phyloP scores from a whole-genome alignment of 1,284 basidiomycete species.

The Heterobasidion irregulare region DNA sequence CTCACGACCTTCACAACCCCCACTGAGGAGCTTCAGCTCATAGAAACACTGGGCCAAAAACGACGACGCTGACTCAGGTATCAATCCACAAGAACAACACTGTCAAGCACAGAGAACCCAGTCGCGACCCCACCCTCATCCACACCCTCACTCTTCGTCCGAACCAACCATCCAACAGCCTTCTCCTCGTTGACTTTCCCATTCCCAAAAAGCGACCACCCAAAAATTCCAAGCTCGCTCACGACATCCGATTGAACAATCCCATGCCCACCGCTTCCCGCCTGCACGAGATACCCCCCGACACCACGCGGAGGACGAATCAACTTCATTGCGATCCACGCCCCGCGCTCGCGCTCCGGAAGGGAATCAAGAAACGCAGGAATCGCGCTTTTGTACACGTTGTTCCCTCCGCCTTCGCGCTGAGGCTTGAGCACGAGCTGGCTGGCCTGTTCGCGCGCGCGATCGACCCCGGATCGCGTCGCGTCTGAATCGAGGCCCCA shows the following conservation, averaged over 20 bases:
- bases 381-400: constrained; percentile 85
- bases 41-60: too few relatives aligned
- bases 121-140: constrained; percentile 95
- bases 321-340: constrained; percentile 93
- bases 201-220: constrained; percentile 73
- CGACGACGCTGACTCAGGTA: too few relatives aligned
- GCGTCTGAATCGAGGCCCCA: constrained; percentile 59
- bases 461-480: constrained; percentile 17
- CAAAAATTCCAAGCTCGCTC: constrained; percentile 90
- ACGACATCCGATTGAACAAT: constrained; percentile 63
- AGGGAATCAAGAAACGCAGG: constrained; percentile 67
- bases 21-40: too few relatives aligned
- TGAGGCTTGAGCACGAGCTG: constrained; percentile 91
- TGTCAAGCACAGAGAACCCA: constrained; percentile 85
- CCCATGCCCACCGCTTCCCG: constrained; percentile 26
- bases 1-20: too few relatives aligned
- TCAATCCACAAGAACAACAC: constrained; percentile 60
- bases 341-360: constrained; percentile 47
- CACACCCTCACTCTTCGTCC: constrained; percentile 89
- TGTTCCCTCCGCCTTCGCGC: constrained; percentile 95
- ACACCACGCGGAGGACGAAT: constrained; percentile 69
- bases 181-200: constrained; percentile 37
- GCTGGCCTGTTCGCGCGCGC: constrained; percentile 40
- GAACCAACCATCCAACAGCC: constrained; percentile 78
- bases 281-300: constrained; percentile 69